Evolutionary conservation across 441 rosid species (phyloP).

Genomic region (Cnidoscolus chayamansa): DNA sequence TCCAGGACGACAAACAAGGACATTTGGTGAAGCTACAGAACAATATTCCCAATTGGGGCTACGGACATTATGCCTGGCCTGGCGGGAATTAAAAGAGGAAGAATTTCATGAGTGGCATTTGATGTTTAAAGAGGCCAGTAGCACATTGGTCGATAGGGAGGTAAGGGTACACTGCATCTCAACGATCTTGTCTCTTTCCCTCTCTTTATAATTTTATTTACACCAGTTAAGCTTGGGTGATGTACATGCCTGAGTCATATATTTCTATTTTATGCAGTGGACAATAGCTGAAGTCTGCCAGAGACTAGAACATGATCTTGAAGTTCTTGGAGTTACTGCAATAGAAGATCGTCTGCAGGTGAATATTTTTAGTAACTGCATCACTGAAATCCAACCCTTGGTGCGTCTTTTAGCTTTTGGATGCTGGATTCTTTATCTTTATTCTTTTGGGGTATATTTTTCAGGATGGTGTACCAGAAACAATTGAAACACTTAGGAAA

Average conservation of each 20-base stretch:
- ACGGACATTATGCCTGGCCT: constrained; percentile 94
- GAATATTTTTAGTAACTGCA: constrained; percentile 23
- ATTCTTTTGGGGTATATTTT: not conserved
- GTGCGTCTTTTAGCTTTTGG: constrained; percentile 3
- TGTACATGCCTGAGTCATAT: constrained; percentile 27
- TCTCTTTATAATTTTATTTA: not conserved
- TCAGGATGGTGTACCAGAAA: constrained; percentile 75
- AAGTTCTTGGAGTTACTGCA: constrained; percentile 95
- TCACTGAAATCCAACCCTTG: constrained; percentile 17
- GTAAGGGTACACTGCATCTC: constrained; percentile 39
- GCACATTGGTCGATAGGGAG: constrained; percentile 33
- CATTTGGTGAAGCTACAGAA: constrained; percentile 79
- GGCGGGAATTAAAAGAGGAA: constrained; percentile 82
- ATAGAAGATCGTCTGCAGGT: constrained; percentile 98
- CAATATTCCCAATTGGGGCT: constrained; percentile 91
- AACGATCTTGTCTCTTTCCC: constrained; percentile 4
- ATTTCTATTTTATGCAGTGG: constrained; percentile 63
- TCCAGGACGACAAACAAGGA: constrained; percentile 90
- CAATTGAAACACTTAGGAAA: constrained; percentile 72
- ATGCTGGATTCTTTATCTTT: constrained; percentile 5
- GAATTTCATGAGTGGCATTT: constrained; percentile 89
- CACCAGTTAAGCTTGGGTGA: constrained; percentile 14
- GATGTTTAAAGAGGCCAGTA: constrained; percentile 31
- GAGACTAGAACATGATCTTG: constrained; percentile 78
- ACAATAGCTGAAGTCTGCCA: constrained; percentile 97